These are phyloP conservation scores for Boletus reticulatus DNA, from an alignment of 768 basidiomycete species.

Conservation along the genomic window DNA sequence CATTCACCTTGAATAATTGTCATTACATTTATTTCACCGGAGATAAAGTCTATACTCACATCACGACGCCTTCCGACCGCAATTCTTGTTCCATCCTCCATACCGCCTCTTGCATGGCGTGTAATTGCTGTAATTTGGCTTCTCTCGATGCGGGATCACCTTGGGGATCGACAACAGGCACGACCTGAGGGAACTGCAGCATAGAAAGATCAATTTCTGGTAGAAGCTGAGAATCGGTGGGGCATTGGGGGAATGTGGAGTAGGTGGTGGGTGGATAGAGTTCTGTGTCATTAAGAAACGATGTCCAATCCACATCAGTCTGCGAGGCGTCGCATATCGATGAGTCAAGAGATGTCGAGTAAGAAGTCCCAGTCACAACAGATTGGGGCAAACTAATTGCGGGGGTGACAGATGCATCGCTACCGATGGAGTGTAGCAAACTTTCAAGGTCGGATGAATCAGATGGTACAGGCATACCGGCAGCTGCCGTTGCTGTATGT, in stretches of 20 bases:
- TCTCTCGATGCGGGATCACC: conserved; percentile 5
- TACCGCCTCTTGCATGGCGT: conserved; percentile 34
- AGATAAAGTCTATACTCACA: conserved; percentile 1
- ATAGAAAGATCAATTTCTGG: conserved; percentile 26
- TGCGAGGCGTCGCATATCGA: conserved; percentile 1
- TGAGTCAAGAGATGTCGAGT: neutral
- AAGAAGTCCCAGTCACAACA: neutral
- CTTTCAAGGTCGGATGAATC: conserved; percentile 5
- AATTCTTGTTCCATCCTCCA: conserved; percentile 35
- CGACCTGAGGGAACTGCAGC: conserved; percentile 19
- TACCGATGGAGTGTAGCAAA: conserved; percentile 6
- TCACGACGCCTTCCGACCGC: conserved; percentile 16
- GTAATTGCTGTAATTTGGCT: conserved; percentile 19
- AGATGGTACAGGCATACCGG: neutral
- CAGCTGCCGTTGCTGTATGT: neutral
- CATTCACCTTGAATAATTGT: conserved; percentile 7
- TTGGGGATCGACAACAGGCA: neutral
- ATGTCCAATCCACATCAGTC: conserved; percentile 11
- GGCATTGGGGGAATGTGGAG: conserved; percentile 2
- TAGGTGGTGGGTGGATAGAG: neutral
- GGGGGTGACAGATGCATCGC: neutral
- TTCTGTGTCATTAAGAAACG: conserved; percentile 8
- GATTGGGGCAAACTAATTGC: neutral
- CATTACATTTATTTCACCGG: neutral
- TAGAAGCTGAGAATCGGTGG: conserved; percentile 3